Evolutionary conservation across 2,329 filamentous ascomycete species (phyloP), one percentile per base, ranked within the genome.

Genomic region (Sporothrix brunneoviolacea): DNA sequence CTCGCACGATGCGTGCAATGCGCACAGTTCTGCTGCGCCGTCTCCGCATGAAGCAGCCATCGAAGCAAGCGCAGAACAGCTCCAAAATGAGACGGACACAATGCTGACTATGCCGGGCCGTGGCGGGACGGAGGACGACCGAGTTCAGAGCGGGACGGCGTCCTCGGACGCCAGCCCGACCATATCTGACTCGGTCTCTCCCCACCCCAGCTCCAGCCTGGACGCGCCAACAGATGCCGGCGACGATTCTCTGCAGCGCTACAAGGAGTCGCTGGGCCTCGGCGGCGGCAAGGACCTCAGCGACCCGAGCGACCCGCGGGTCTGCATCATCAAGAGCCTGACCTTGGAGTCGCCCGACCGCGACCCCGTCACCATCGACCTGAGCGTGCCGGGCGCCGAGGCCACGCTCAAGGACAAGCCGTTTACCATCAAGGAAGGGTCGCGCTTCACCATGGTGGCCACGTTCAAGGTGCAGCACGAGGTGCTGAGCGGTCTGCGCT

Each of bases 351-450:
- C 90, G 30, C 78, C 85, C 57, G 91, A 88, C 53, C 90, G 90
- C 44, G 65, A 75, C 7, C 88, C 95, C 62, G 91, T 96, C 62
- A 86, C 86, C 60, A 91, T 98, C 69, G 89, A 97, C 64, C 82
- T 97, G 37, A 85, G 83, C 51, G 69, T 78, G 8, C 77, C 86
- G 19, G 87, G 84, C 52, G 83, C 87, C 55, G 78, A 95, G 63
- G 75, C 79, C 4, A 80, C 77, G 13, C 84, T 98, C 58, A 95
- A 95, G 75, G 79, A 88, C 65, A 86, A 93, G 67, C 93, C 93
- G 13, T 98, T 98, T 76, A 91, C 81, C 65, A 96, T 98, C 75
- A 98, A 97, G 79, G 93, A 97, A 70, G 90, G 89, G 50, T 82
- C 86, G 60, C 86, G 82, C 61, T 98, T 97, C 75, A 88, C 86